These are phyloP conservation scores for Viola pubescens DNA, from an alignment of 441 rosid species.

Conservation along the genomic window DNA sequence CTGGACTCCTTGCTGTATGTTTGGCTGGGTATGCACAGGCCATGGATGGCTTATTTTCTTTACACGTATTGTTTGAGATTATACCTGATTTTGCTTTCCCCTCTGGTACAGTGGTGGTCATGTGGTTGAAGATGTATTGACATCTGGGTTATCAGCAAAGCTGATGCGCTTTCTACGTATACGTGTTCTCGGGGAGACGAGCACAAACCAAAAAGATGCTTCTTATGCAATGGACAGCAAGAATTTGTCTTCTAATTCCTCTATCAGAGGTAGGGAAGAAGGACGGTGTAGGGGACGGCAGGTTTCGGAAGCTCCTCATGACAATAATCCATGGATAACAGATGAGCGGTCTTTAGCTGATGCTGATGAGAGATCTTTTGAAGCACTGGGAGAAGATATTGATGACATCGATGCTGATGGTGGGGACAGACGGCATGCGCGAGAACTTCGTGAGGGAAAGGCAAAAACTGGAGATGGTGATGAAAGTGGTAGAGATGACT, in stretches of 20 bases:
- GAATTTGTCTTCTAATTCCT: conserved; percentile 33
- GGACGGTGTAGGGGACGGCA: conserved; percentile 65
- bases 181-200: conserved; percentile 74
- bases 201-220: conserved; percentile 59
- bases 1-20: conserved; percentile 93
- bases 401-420: conserved; percentile 43
- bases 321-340: conserved; percentile 29
- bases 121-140: conserved; percentile 86
- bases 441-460: conserved; percentile 45
- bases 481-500: conserved; percentile 72
- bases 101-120: conserved; percentile 59
- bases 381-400: conserved; percentile 34
- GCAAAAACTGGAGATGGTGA: conserved; percentile 53
- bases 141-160: conserved; percentile 84
- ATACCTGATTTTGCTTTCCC: conserved; percentile 11
- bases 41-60: neutral
- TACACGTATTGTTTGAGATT: conserved; percentile 10
- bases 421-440: conserved; percentile 40
- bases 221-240: conserved; percentile 44
- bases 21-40: conserved; percentile 53
- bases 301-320: conserved; percentile 47
- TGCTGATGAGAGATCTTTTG: conserved; percentile 39
- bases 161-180: conserved; percentile 95
- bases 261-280: conserved; percentile 71
- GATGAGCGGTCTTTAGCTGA: conserved; percentile 40